These are phyloP conservation scores for Phytophthora idaei DNA, from an alignment of 352 stramenopile genomes.

Conservation along the genomic window DNA sequence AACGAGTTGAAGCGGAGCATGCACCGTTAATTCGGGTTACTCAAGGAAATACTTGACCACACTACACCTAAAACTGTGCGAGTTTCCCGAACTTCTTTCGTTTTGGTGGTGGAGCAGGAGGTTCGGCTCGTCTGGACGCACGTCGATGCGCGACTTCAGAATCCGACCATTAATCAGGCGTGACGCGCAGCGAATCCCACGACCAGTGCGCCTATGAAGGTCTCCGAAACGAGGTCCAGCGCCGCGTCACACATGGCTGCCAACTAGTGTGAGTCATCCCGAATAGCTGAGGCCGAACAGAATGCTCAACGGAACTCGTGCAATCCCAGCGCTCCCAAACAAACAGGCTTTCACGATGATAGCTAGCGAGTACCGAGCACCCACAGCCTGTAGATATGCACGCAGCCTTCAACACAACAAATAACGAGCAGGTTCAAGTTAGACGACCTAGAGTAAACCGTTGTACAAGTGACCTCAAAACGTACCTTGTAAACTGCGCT, in stretches of 20 bases:
- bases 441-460: background rate
- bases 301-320: slow-evolving; percentile 26
- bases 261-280: slow-evolving; percentile 10
- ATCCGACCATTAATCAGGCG: background rate
- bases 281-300: slow-evolving; percentile 27
- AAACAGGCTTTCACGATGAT: slow-evolving; percentile 33
- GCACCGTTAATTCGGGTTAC: too few species aligned
- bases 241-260: slow-evolving; percentile 14
- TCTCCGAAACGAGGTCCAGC: background rate
- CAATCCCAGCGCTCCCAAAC: slow-evolving; percentile 39
- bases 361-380: slow-evolving; percentile 33
- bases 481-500: slow-evolving; percentile 40
- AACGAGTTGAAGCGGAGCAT: too few species aligned
- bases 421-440: background rate
- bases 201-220: slow-evolving; percentile 13
- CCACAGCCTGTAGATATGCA: slow-evolving; percentile 24
- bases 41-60: too few species aligned
- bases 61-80: too few species aligned
- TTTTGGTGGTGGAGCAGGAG: slow-evolving; percentile 11
- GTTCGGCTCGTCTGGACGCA: slow-evolving; percentile 10
- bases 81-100: slow-evolving; percentile 7
- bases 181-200: slow-evolving; percentile 26
- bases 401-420: slow-evolving; percentile 16
- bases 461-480: background rate
- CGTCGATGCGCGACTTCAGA: slow-evolving; percentile 19